Base-by-base conservation (phyloP, 2,329 filamentous ascomycete genomes). In the Sarocladium kiliense region DNA sequence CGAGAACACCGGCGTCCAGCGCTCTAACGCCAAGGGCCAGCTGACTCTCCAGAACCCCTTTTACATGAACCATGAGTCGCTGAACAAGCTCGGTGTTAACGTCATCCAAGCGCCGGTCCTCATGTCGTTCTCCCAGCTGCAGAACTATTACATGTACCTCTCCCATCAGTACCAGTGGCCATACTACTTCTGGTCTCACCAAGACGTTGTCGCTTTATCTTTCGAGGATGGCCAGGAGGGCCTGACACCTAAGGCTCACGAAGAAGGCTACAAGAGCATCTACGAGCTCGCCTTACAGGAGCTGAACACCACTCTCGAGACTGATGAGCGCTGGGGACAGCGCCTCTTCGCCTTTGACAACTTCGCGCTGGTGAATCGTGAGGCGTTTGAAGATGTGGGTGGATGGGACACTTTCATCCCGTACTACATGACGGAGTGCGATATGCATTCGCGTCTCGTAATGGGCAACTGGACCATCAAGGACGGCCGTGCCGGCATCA, bases 311-410 rank as follows among this genome's bases (percentile, higher is more conserved):
- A 67, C 70, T 10, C 54, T 68, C 1, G 55, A 57, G 2, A 61
- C 62, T 1, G 67, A 70, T 30, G 63, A 69, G 9, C 65, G 68
- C 53, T 84, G 80, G 81, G 79, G 69, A 0, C 65, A 75, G 53
- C 72, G 74, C n/a, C 80, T 81, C 65, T 84, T 82, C 63, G 72
- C 77, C 12, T 84, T 83, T 66, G 81, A 85, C 62, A 77, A 79
- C 58, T 70, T 85, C 2, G 74, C 79, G 2, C 69, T 84, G 1
- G 78, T 84, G 41, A 84, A 85, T 60, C 77, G 76, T 11, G 68
- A 65, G 7, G 76, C 79, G 0, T 77, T 76, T 61, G 72, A 76
- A 58, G 71, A 74, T 44, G 71, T 82, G 7, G 73, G 80, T 19
- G 78, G 73, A 0, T 85, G 80, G 78, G 81, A 85, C 61, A 76